Percentiles rank a stretch among this genome's conserved stretches.
Conservation (phyloP, 495 filamentous ascomycete species). For the Trichoderma reesei region DNA sequence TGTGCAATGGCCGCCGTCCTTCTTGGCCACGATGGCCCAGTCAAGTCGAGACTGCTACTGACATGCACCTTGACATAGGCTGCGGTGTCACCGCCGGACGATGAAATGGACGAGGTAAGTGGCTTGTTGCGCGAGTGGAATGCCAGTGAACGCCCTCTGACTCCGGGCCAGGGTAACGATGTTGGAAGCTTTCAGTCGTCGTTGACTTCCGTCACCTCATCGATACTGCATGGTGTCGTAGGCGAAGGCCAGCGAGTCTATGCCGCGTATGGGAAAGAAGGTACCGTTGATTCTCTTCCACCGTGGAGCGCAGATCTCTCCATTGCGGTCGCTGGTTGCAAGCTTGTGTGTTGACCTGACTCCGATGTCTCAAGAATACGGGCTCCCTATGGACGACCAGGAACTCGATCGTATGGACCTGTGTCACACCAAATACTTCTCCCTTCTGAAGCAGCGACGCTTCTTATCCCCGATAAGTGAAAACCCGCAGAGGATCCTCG, state of each 20-base stretch:
- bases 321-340: neutral
- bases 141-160: neutral
- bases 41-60: neutral
- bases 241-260: conserved; percentile 17
- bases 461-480: conserved; percentile 47
- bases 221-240: conserved; percentile 16
- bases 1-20: neutral
- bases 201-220: conserved; percentile 15
- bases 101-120: neutral
- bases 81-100: conserved; percentile 4
- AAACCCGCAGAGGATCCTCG: conserved; percentile 35
- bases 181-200: conserved; percentile 12
- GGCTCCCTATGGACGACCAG: conserved; percentile 18
- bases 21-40: neutral
- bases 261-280: conserved; percentile 18
- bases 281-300: neutral
- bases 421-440: conserved; percentile 19
- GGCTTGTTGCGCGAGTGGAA: neutral
- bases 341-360: neutral
- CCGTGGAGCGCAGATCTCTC: neutral
- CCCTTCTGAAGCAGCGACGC: conserved; percentile 34
- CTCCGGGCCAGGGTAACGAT: conserved; percentile 1
- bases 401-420: conserved; percentile 19
- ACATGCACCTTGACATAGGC: neutral
- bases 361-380: conserved; percentile 13